Conservation (phyloP, 495 filamentous ascomycete species). For the Podospora bellae-mahoneyi region DNA sequence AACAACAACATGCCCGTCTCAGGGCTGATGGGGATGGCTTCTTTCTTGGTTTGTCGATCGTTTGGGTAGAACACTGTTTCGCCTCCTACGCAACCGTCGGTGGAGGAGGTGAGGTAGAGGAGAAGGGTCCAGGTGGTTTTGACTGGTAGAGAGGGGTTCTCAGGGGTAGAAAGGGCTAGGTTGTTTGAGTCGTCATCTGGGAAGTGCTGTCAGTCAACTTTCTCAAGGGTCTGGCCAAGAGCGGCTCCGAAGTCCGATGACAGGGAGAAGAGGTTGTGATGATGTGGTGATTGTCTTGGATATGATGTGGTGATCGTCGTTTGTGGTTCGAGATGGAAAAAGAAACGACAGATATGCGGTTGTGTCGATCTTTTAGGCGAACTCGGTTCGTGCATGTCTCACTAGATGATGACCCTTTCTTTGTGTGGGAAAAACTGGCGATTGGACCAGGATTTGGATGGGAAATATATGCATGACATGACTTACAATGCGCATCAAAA, state of each 20-base stretch:
- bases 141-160: conserved; percentile 43
- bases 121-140: conserved; percentile 91
- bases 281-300: neutral
- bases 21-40: conserved; percentile 62
- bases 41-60: conserved; percentile 54
- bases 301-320: neutral
- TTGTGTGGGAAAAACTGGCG: too few relatives aligned
- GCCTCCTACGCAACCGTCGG: conserved; percentile 55
- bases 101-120: conserved; percentile 73
- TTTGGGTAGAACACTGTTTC: conserved; percentile 92
- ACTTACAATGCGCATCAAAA: conserved; percentile 83
- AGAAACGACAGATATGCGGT: neutral
- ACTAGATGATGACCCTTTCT: neutral
- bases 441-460: neutral
- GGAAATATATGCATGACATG: neutral
- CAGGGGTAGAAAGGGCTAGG: conserved; percentile 50
- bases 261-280: neutral
- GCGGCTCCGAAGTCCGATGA: neutral
- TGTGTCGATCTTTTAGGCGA: too few relatives aligned
- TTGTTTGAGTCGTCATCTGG: conserved; percentile 77
- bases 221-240: too few relatives aligned
- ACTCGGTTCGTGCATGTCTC: neutral
- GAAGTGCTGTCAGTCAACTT: too few relatives aligned
- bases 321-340: neutral
- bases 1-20: conserved; percentile 81